Conservation (phyloP, 2,329 filamentous ascomycete species). For the Nakataea oryzae region DNA sequence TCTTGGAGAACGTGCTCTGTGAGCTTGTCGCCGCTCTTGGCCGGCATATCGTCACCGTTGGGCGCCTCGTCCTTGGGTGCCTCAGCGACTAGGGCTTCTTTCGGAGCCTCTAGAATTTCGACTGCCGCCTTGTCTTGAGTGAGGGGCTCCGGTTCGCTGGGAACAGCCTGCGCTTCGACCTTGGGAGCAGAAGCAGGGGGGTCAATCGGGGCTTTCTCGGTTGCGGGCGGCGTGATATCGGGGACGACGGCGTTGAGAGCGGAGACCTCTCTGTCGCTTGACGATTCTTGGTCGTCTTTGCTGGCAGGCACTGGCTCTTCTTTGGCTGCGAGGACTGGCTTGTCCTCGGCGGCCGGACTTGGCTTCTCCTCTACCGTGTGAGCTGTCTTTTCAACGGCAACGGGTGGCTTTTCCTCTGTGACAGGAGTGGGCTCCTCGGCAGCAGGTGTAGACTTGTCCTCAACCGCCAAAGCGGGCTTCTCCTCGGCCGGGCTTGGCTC, state of each 20-base stretch:
- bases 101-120: neutral
- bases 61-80: neutral
- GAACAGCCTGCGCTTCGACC: neutral
- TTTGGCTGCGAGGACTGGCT: constrained; percentile 5
- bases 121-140: neutral
- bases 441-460: too few relatives aligned
- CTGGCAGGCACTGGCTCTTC: constrained; percentile 7
- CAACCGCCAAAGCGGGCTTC: too few relatives aligned
- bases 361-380: neutral
- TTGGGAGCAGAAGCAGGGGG: neutral
- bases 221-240: too few relatives aligned
- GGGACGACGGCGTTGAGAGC: constrained; percentile 7
- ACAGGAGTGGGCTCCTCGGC: neutral
- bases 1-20: neutral
- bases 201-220: neutral
- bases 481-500: neutral
- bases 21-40: neutral
- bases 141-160: neutral
- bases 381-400: neutral
- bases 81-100: neutral
- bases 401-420: neutral
- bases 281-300: constrained; percentile 1
- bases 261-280: constrained; percentile 8
- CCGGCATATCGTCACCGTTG: constrained; percentile 1
- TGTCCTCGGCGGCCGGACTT: neutral